Evolutionary conservation across 805 yeast species (phyloP).

Genomic region (Metschnikowia kunwiensis): DNA sequence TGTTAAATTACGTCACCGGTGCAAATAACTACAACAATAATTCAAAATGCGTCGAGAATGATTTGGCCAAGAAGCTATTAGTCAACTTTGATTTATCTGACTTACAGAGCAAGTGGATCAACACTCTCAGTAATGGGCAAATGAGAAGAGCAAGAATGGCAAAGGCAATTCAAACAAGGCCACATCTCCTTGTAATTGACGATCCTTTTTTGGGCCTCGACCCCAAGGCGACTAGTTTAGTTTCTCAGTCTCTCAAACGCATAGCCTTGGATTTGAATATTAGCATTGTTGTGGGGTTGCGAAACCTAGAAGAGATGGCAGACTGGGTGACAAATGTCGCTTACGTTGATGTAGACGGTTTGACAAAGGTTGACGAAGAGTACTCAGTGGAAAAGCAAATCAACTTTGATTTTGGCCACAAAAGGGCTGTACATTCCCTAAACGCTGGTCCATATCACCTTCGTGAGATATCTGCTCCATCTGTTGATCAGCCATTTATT

Average conservation of each 20-base stretch:
- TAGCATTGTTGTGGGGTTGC: slow-evolving; percentile 66
- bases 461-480: background rate
- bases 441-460: too few relatives aligned
- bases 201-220: slow-evolving; percentile 94
- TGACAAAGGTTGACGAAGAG: slow-evolving; percentile 48
- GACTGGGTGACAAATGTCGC: slow-evolving; percentile 76
- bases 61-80: slow-evolving; percentile 42
- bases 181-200: slow-evolving; percentile 69
- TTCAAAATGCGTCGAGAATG: slow-evolving; percentile 26
- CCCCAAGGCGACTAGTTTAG: slow-evolving; percentile 60
- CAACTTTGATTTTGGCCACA: too few relatives aligned
- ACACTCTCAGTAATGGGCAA: slow-evolving; percentile 91
- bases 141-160: slow-evolving; percentile 88
- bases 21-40: slow-evolving; percentile 49
- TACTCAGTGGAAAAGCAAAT: background rate
- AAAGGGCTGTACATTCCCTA: too few relatives aligned
- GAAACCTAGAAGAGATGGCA: slow-evolving; percentile 75
- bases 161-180: slow-evolving; percentile 59
- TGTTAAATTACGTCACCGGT: slow-evolving; percentile 51
- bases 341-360: slow-evolving; percentile 50
- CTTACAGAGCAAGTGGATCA: slow-evolving; percentile 70
- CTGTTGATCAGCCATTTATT: slow-evolving; percentile 18
- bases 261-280: slow-evolving; percentile 41
- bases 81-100: slow-evolving; percentile 52
- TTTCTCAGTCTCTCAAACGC: slow-evolving; percentile 49